These are phyloP conservation scores for Ophiocordyceps camponoti-leonardi DNA, from an alignment of 2,329 filamentous ascomycete genomes.

Conservation along the genomic window DNA sequence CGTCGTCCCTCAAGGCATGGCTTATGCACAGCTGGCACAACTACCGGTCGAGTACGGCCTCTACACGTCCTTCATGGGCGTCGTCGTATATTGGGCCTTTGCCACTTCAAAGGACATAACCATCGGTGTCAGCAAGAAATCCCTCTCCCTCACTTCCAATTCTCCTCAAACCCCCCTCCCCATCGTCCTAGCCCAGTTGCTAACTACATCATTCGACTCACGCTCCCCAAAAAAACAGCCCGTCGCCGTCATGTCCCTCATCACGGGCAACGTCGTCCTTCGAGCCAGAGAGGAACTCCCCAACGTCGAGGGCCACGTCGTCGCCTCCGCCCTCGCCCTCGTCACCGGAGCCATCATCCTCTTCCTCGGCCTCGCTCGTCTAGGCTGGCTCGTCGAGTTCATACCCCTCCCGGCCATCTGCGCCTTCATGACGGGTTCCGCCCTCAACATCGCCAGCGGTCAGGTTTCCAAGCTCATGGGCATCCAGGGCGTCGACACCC, in stretches of 20 bases:
- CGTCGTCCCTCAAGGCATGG: constrained; percentile 38
- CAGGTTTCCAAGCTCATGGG: constrained; percentile 34
- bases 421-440: constrained; percentile 37
- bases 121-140: constrained; percentile 45
- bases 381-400: constrained; percentile 37
- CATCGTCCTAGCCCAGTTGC: too few species aligned
- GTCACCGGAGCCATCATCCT: constrained; percentile 30
- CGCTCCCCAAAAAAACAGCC: too few species aligned
- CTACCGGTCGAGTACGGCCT: constrained; percentile 31
- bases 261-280: constrained; percentile 30
- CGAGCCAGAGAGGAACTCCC: constrained; percentile 20
- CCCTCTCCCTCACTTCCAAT: neutral
- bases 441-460: constrained; percentile 30
- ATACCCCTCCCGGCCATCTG: constrained; percentile 34
- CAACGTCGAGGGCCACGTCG: constrained; percentile 20
- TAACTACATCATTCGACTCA: too few species aligned
- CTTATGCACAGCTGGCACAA: constrained; percentile 31
- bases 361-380: constrained; percentile 27
- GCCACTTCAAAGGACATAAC: constrained; percentile 87
- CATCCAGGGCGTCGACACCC: constrained; percentile 30
- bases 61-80: constrained; percentile 86
- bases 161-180: neutral
- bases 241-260: constrained; percentile 34
- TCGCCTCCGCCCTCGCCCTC: constrained; percentile 29
- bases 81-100: constrained; percentile 93